These are phyloP conservation scores for Xanthoparmelia taractica DNA, from an alignment of 495 filamentous ascomycete species.

Conservation along the genomic window DNA sequence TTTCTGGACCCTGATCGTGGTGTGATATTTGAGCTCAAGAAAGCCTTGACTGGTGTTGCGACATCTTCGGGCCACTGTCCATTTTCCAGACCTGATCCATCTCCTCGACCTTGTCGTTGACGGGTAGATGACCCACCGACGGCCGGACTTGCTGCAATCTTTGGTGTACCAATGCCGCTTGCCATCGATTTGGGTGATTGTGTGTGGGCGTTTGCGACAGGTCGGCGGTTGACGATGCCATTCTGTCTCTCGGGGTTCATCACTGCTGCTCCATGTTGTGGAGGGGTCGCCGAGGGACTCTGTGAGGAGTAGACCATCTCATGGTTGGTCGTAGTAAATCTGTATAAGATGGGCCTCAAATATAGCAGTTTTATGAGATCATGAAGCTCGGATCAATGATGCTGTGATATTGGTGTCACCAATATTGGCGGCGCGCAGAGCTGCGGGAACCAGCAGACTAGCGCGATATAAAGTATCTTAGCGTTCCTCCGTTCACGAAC, in stretches of 20 bases:
- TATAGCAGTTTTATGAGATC: slow-evolving; percentile 4
- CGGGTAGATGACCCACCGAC: slow-evolving; percentile 33
- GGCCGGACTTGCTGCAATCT: slow-evolving; percentile 37
- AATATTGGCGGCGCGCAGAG: slow-evolving; percentile 15
- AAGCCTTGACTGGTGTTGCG: slow-evolving; percentile 45
- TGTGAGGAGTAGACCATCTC: slow-evolving; percentile 12
- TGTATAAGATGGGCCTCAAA: not conserved
- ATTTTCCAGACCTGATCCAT: slow-evolving; percentile 31
- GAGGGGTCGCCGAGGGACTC: not conserved
- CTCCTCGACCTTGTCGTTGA: slow-evolving; percentile 33
- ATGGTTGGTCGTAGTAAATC: not conserved
- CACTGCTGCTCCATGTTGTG: slow-evolving; percentile 8
- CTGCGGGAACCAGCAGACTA: slow-evolving; percentile 1
- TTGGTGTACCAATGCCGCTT: slow-evolving; percentile 27
- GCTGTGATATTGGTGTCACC: not conserved
- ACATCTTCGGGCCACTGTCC: slow-evolving; percentile 32
- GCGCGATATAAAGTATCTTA: not conserved
- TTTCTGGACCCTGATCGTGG: slow-evolving; percentile 62
- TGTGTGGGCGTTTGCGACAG: slow-evolving; percentile 4
- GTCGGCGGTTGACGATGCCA: slow-evolving; percentile 11
- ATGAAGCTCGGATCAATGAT: not conserved
- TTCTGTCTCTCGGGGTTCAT: slow-evolving; percentile 14
- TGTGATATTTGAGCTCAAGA: slow-evolving; percentile 60
- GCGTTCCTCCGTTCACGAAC: not conserved
- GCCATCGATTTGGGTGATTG: slow-evolving; percentile 12